Evolutionary conservation across 78 protist species (phyloP), one percentile per base, ranked within the genome.

Genomic region (Guillardia theta): DNA sequence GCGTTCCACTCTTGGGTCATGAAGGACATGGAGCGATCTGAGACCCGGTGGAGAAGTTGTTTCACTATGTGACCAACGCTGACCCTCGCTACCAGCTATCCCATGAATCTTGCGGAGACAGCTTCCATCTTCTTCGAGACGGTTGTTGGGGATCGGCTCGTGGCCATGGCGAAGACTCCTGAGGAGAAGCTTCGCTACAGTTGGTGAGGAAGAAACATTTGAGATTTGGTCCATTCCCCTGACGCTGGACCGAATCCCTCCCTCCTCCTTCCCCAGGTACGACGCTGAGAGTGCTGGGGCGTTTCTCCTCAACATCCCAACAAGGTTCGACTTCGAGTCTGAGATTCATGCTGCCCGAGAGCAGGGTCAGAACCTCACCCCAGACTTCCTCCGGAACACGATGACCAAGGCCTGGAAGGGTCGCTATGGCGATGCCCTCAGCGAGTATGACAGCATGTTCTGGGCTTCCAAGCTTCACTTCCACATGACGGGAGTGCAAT

Each of bases 51-150:
- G 33, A 53, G 62, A 53, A 18, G 33, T 53, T 21, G 62, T 21
- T 53, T 12, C 62, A 53, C 62, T 12, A 53, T 18, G 18, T 53
- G 62, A 12, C 78, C 44, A 24, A 15, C 78, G 8, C 78, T 64
- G 36, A 6, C 44, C 10, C 78, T 15, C 78, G 78, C 39, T 15
- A 6, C 78, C 36, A 53, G 36, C 10, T 76, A 76, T 45, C 88
- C 88, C 48, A 15, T 76, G 88, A 76, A 76, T 45, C 88, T 76
- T 22, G 88, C 88, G 4, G 88, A 76, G 43, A 76, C 88, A 4
- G 88, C 88, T 19, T 33, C 45, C 88, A 76, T 76, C 88, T 76
- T 76, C 88, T 76, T 76, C 88, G 88, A 76, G 12, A 76, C 88
- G 8, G 88, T 76, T 21, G 88, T 76, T 45, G 88, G 45, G 48